Conservation (phyloP, 108 stramenopile species). For the Schizochytrium sp. region DNA sequence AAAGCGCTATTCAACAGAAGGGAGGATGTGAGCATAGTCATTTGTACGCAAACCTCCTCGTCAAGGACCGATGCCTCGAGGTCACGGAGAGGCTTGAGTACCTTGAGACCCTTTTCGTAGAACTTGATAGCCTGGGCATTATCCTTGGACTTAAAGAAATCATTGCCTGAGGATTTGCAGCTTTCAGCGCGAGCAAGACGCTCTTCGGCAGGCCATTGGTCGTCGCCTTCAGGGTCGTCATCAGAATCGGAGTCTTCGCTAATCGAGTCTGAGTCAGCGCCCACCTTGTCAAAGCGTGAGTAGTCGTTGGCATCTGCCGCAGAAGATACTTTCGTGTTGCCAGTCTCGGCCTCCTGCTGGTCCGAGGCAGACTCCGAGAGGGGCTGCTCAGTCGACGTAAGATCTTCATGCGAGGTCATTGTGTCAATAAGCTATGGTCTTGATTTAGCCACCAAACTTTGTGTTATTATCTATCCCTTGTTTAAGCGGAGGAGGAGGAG, state of each 20-base stretch:
- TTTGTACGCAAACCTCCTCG: constrained; percentile 9
- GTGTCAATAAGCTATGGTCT: too few species aligned
- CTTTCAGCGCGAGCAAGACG: constrained; percentile 33
- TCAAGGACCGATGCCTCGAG: background rate
- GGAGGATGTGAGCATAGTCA: background rate
- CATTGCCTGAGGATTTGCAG: constrained; percentile 22
- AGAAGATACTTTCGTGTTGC: too few species aligned
- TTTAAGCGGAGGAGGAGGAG: too few species aligned
- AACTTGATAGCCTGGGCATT: constrained; percentile 29
- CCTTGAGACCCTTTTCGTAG: constrained; percentile 6
- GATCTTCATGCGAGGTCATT: too few species aligned
- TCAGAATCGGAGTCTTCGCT: background rate
- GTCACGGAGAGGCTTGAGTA: background rate
- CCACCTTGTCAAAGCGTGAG: too few species aligned
- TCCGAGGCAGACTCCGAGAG: too few species aligned
- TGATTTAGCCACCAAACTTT: too few species aligned
- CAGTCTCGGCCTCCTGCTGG: too few species aligned
- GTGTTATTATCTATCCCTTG: too few species aligned
- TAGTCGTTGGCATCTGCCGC: too few species aligned
- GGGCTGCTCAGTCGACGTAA: too few species aligned
- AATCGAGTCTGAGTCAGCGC: background rate
- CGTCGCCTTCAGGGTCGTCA: background rate
- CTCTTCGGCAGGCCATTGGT: background rate
- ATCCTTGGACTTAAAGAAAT: background rate
- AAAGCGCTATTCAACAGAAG: background rate